A percentile compares a stretch with the other conserved stretches of the same genome.
Conservation (phyloP, 2,329 filamentous ascomycete species). For the Colletotrichum musae region DNA sequence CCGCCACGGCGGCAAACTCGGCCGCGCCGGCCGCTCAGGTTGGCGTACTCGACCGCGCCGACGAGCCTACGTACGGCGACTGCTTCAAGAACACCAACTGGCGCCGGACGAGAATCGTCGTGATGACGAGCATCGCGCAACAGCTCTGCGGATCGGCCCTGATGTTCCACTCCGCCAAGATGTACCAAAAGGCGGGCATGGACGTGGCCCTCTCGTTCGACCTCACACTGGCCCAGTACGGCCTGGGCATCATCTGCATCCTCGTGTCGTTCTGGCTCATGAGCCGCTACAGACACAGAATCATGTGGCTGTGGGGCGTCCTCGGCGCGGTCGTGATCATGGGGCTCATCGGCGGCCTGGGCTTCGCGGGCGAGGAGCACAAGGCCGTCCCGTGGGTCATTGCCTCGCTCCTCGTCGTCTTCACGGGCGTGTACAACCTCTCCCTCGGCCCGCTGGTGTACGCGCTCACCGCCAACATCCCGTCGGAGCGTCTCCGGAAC, state of each 20-base stretch:
- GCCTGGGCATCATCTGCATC: slow-evolving; percentile 59
- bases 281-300: slow-evolving; percentile 56
- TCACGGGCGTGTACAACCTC: slow-evolving; percentile 58
- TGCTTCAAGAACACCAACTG: slow-evolving; percentile 51
- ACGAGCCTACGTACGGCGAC: slow-evolving; percentile 50
- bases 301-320: slow-evolving; percentile 59
- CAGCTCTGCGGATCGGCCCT: slow-evolving; percentile 67
- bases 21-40: too few relatives aligned
- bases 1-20: too few relatives aligned
- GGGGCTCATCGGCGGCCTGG: slow-evolving; percentile 53
- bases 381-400: slow-evolving; percentile 50
- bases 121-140: slow-evolving; percentile 68
- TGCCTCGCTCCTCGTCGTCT: slow-evolving; percentile 55
- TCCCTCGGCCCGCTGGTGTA: slow-evolving; percentile 57
- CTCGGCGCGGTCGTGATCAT: slow-evolving; percentile 52
- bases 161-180: slow-evolving; percentile 67
- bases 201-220: slow-evolving; percentile 56
- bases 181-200: slow-evolving; percentile 65
- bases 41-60: background rate
- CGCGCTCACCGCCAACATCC: slow-evolving; percentile 59
- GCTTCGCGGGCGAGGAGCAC: slow-evolving; percentile 44
- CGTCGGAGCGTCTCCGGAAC: slow-evolving; percentile 44
- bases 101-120: slow-evolving; percentile 55
- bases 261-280: slow-evolving; percentile 60
- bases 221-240: slow-evolving; percentile 59